These are phyloP conservation scores for Fusarium sp. DNA, from an alignment of 2,329 filamentous ascomycete genomes.

Conservation along the genomic window DNA sequence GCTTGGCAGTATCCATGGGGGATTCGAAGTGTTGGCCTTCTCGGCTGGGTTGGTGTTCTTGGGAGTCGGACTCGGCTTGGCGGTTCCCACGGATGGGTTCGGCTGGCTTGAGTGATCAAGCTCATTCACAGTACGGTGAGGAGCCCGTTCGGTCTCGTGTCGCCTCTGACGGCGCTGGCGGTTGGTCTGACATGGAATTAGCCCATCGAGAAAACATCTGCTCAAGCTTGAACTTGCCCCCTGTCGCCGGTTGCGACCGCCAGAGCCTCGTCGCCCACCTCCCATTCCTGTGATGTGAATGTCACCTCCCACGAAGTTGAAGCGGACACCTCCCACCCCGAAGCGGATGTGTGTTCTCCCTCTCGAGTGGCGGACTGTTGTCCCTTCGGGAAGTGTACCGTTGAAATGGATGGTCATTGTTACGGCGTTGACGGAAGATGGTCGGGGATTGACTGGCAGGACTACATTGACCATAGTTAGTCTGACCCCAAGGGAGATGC, in stretches of 20 bases:
- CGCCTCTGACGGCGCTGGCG: background rate
- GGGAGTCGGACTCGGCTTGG: accelerated
- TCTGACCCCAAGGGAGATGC: background rate
- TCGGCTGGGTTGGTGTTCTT: background rate
- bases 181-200: background rate
- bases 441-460: background rate
- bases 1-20: background rate
- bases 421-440: background rate
- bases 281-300: background rate
- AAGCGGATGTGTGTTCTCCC: background rate
- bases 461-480: background rate
- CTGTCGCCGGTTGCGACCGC: background rate
- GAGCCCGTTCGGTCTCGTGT: background rate
- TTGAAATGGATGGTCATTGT: background rate
- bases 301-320: background rate
- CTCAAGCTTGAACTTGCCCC: background rate
- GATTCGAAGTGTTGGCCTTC: background rate
- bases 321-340: background rate
- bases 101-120: background rate
- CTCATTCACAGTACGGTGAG: background rate
- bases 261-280: background rate
- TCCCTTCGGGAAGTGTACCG: background rate
- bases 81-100: background rate
- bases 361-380: background rate
- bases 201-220: background rate